These are phyloP conservation scores for Orychophragmus violaceus DNA, from an alignment of 345 rosid species.

Conservation along the genomic window DNA sequence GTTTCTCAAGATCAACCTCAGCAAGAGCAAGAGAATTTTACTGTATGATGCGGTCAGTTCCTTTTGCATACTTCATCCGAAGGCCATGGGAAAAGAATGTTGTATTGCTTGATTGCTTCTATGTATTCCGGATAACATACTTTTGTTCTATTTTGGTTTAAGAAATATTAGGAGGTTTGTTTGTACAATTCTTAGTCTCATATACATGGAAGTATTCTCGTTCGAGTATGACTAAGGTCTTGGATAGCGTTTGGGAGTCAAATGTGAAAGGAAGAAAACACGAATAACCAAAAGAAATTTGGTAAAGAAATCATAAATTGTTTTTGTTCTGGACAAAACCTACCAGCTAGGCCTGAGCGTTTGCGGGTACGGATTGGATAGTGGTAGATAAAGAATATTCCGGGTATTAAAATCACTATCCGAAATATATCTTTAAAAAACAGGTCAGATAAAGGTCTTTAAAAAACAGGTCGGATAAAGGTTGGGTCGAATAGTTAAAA, in stretches of 20 bases:
- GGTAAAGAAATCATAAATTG: background rate
- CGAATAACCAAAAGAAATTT: background rate
- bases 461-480: too few relatives aligned
- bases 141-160: background rate
- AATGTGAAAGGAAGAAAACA: background rate
- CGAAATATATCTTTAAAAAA: too few relatives aligned
- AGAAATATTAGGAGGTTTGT: background rate
- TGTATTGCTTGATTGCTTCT: conserved; percentile 14
- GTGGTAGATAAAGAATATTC: too few relatives aligned
- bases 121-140: background rate
- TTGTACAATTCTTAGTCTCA: background rate
- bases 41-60: background rate
- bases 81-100: background rate
- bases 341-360: too few relatives aligned
- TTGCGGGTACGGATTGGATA: too few relatives aligned
- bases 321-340: background rate
- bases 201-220: background rate
- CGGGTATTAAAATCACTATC: too few relatives aligned
- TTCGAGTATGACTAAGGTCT: too few relatives aligned
- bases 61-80: background rate
- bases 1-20: conserved; percentile 8
- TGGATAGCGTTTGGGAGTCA: too few relatives aligned
- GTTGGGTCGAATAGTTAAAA: too few relatives aligned
- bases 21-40: background rate
- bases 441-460: too few relatives aligned